phyloP scores from a whole-genome alignment of 148 eudicot species.

The Pharnaceum exiguum region DNA sequence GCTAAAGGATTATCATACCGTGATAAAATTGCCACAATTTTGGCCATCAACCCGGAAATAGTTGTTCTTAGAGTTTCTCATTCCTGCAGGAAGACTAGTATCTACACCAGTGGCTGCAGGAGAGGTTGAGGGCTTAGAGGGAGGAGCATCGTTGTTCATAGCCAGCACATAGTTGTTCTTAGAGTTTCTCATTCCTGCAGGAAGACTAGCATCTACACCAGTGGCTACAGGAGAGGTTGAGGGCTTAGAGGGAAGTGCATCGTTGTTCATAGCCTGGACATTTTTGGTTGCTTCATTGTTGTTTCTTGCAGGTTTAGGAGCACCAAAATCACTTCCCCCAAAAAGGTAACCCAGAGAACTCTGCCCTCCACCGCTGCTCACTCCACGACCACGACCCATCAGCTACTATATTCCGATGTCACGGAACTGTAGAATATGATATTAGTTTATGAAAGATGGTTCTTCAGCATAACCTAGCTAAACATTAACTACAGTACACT shows the following conservation, averaged over 20 bases:
- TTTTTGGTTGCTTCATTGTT: constrained; percentile 20
- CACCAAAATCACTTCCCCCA: constrained; percentile 31
- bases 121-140: too few relatives aligned
- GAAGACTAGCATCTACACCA: constrained; percentile 18
- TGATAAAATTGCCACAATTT: constrained; percentile 39
- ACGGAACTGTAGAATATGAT: too few relatives aligned
- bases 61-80: constrained; percentile 26
- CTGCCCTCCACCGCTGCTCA: constrained; percentile 69
- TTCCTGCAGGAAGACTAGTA: constrained; percentile 33
- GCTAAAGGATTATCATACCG: constrained; percentile 13
- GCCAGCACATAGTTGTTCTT: constrained; percentile 30
- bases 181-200: constrained; percentile 32
- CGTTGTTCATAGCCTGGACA: constrained; percentile 9
- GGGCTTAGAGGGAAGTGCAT: constrained; percentile 33
- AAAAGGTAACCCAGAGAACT: constrained; percentile 54
- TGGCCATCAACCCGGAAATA: constrained; percentile 35
- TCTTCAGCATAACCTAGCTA: too few relatives aligned
- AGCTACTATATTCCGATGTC: too few relatives aligned
- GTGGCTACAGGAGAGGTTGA: constrained; percentile 10
- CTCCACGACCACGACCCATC: constrained; percentile 76
- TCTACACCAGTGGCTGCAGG: constrained; percentile 9
- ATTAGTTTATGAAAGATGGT: too few relatives aligned
- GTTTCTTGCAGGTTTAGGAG: constrained; percentile 19
- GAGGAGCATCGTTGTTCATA: too few relatives aligned
- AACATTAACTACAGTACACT: too few relatives aligned